phyloP scores from a whole-genome alignment of 768 basidiomycete species.

The Udeniomyces megalosporus region DNA sequence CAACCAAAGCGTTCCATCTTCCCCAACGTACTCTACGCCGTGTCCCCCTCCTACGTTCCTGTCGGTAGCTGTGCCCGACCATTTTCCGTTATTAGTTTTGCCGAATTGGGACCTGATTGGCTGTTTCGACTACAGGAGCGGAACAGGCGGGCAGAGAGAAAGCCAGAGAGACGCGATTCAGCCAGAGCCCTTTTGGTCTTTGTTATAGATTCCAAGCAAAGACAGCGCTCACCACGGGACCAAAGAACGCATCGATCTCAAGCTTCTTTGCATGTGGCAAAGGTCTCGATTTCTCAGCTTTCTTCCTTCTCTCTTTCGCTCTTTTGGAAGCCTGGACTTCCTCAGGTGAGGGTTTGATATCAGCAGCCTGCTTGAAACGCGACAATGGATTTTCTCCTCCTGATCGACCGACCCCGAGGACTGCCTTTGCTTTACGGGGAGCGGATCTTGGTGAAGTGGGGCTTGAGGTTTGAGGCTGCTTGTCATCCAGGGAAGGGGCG shows the following conservation, averaged over 20 bases:
- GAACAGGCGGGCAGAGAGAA: too few species aligned
- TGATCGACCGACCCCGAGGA: not conserved
- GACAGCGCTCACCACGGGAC: not conserved
- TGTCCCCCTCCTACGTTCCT: conserved; percentile 3
- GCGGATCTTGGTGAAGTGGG: not conserved
- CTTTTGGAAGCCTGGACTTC: not conserved
- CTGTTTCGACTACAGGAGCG: too few species aligned
- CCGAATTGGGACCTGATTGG: too few species aligned
- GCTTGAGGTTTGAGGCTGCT: not conserved
- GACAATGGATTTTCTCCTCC: too few species aligned
- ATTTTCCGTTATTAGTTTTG: not conserved
- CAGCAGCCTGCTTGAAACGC: not conserved
- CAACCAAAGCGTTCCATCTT: conserved; percentile 14
- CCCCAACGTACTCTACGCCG: not conserved
- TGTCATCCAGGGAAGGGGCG: not conserved
- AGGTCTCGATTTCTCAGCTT: conserved; percentile 4
- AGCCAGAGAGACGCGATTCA: too few species aligned
- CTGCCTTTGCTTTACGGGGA: not conserved
- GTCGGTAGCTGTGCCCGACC: not conserved
- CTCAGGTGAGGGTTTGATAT: not conserved
- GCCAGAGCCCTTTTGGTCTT: too few species aligned
- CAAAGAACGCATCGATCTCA: conserved; percentile 16
- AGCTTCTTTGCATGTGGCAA: conserved; percentile 13
- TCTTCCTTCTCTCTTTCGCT: conserved; percentile 1
- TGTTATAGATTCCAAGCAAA: too few species aligned